Percentiles rank a stretch among this genome's conserved stretches.
Conservation (phyloP, 1,284 basidiomycete genomes). For the Rhodotorula glutinis region DNA sequence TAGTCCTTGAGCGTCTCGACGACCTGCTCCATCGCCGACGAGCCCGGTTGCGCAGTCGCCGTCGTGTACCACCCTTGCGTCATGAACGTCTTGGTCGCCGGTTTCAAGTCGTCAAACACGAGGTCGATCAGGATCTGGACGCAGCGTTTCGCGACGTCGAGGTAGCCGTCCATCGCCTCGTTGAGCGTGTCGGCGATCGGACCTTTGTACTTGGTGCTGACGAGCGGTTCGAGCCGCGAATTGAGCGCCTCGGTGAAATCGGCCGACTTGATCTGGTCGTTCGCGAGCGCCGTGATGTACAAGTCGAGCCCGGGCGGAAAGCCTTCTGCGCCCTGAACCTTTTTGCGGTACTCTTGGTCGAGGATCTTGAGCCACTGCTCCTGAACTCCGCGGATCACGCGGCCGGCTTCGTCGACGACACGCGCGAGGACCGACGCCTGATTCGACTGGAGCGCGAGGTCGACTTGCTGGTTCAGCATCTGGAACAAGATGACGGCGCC, state of each 20-base stretch:
- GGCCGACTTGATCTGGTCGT: constrained; percentile 95
- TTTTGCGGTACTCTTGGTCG: constrained; percentile 81
- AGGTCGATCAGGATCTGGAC: constrained; percentile 89
- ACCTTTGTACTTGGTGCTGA: constrained; percentile 84
- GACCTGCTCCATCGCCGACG: constrained; percentile 75
- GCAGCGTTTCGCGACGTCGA: constrained; percentile 96
- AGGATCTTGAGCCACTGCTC: constrained; percentile 81
- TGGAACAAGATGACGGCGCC: constrained; percentile 94
- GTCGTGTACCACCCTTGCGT: constrained; percentile 70
- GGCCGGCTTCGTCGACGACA: constrained; percentile 81
- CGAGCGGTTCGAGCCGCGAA: constrained; percentile 80
- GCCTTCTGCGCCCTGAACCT: constrained; percentile 69
- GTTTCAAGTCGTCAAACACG: constrained; percentile 91
- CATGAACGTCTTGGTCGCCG: constrained; percentile 83
- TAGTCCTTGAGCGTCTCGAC: constrained; percentile 96
- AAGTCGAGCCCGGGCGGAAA: constrained; percentile 79
- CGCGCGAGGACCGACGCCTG: constrained; percentile 90
- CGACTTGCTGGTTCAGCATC: constrained; percentile 89
- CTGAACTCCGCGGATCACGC: constrained; percentile 88
- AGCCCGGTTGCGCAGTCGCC: constrained; percentile 39
- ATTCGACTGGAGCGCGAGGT: constrained; percentile 90
- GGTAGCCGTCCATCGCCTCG: constrained; percentile 94
- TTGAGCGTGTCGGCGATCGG: constrained; percentile 83
- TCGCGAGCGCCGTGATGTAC: constrained; percentile 96
- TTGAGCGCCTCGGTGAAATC: constrained; percentile 87